Evolutionary conservation across 1,284 basidiomycete species (phyloP), one percentile per base, ranked within the genome.

Genomic region (Sporisorium graminicola): DNA sequence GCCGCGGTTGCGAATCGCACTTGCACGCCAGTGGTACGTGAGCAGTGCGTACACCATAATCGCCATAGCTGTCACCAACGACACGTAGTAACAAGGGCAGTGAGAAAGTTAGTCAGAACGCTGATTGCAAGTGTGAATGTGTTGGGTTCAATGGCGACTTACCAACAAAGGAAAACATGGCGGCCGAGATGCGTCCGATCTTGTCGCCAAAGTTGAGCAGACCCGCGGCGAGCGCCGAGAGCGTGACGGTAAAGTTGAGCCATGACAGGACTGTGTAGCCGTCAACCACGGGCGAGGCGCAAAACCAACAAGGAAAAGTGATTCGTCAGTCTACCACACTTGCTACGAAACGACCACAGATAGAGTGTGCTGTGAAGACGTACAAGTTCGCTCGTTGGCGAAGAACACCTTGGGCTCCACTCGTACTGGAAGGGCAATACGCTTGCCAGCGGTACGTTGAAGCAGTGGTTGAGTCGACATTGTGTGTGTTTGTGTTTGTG

Each of bases 381-480:
- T 72, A 84, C 81, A 84, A 24, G 82, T 84, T 63, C 83, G 77
- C 58, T 85, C 84, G 69, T 83, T 85, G 58, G 84, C 84, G 27
- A 85, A 85, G 60, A 85, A 85, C 33, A 85, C 84, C 53, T 85
- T 85, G 31, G 84, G 84, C 70, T 85, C 84, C 20, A 85, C 84
- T 27, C 84, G 80, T 31, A 85, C 84, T 29, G 84, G 84, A 26
- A 85, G 79, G 35, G 84, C 84, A 46, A 85, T 85, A 52, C 84
- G 77, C 82, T 85, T 85, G 54, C 83, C 83, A 3, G 94, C 93
- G 18, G 95, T 97, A 68, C 97, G 92, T 87, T 99, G 96, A 52
- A 99, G 92, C 52, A 99, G 90, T 22, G 97, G 97, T 87, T 98
- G 97, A 61, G 95, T 97, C 20, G 96, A 99, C 97, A 98, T 97